Conservation (phyloP, 2,329 filamentous ascomycete genomes). For the Diplodia corticola region DNA sequence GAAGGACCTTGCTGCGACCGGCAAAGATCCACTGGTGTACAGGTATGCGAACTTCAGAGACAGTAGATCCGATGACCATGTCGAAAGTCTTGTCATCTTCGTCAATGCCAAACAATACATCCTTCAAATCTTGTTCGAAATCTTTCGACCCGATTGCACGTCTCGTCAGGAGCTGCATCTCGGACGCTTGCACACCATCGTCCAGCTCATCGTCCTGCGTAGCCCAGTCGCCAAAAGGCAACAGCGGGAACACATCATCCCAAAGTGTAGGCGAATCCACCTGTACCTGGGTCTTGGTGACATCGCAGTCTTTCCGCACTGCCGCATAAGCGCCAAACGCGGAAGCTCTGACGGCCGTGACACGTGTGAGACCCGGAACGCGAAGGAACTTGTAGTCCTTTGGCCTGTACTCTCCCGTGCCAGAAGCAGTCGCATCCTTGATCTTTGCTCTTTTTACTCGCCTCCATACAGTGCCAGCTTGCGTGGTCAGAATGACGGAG, state of each 20-base stretch:
- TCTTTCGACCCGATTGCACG: slow-evolving; percentile 64
- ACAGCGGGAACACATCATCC: slow-evolving; percentile 69
- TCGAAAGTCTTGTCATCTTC: slow-evolving; percentile 48
- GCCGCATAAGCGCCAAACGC: slow-evolving; percentile 88
- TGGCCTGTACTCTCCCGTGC: slow-evolving; percentile 58
- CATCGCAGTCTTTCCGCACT: slow-evolving; percentile 78
- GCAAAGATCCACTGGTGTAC: slow-evolving; percentile 79
- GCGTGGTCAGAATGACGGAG: slow-evolving; percentile 89
- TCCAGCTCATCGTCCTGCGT: slow-evolving; percentile 44
- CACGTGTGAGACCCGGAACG: slow-evolving; percentile 82
- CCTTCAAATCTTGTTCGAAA: slow-evolving; percentile 62
- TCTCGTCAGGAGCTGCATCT: slow-evolving; percentile 51
- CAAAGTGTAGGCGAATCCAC: slow-evolving; percentile 69
- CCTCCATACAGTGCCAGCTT: slow-evolving; percentile 90
- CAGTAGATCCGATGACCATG: slow-evolving; percentile 53
- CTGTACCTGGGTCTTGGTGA: slow-evolving; percentile 70
- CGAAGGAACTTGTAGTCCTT: slow-evolving; percentile 97
- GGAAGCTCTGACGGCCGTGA: slow-evolving; percentile 81
- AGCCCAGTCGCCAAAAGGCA: slow-evolving; percentile 60
- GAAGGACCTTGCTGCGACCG: slow-evolving; percentile 69
- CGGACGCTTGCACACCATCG: slow-evolving; percentile 49
- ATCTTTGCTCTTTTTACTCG: slow-evolving; percentile 79
- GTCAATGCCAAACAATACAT: slow-evolving; percentile 42
- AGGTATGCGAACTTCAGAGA: slow-evolving; percentile 71
- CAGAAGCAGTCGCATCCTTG: slow-evolving; percentile 62